A percentile compares a stretch with the other conserved stretches of the same genome.
Conservation (phyloP, 768 basidiomycete species). For the Vishniacozyma victoriae region DNA sequence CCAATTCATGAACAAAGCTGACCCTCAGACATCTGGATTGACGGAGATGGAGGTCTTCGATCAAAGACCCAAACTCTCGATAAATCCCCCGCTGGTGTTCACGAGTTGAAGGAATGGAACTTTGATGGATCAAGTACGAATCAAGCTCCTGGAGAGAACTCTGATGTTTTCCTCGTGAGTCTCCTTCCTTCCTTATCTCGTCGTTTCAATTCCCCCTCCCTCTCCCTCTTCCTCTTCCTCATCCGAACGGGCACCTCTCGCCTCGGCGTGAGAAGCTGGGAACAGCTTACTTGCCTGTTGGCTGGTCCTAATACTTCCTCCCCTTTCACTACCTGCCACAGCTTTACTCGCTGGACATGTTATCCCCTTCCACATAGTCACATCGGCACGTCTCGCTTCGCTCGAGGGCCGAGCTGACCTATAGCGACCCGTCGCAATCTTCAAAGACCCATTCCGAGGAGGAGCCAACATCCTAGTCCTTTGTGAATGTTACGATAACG, state of each 20-base stretch:
- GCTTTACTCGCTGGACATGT: too few relatives aligned
- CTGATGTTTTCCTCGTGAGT: slow-evolving; percentile 81
- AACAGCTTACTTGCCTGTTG: too few relatives aligned
- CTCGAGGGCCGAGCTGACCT: neutral
- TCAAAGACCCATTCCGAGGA: slow-evolving; percentile 98
- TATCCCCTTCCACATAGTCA: neutral
- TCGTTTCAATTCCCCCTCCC: neutral
- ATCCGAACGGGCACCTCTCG: too few relatives aligned
- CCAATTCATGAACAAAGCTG: too few relatives aligned
- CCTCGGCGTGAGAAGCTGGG: too few relatives aligned
- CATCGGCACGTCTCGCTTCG: neutral
- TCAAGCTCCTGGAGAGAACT: slow-evolving; percentile 91
- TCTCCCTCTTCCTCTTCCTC: neutral
- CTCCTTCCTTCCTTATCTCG: neutral
- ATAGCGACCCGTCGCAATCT: slow-evolving; percentile 82
- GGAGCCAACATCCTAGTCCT: slow-evolving; percentile 97
- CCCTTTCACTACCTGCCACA: too few relatives aligned
- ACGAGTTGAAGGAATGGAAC: slow-evolving; percentile 94
- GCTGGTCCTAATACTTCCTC: too few relatives aligned
- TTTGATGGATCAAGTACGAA: slow-evolving; percentile 98
- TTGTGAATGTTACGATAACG: slow-evolving; percentile 96
- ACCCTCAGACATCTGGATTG: slow-evolving; percentile 98
- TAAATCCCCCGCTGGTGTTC: slow-evolving; percentile 79
- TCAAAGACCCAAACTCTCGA: slow-evolving; percentile 96
- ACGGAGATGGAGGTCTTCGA: slow-evolving; percentile 87